A percentile compares a stretch with the other conserved stretches of the same genome.
Evolutionary conservation across 2,329 filamentous ascomycete genomes (phyloP).

Genomic region (Mollisia scopiformis): DNA sequence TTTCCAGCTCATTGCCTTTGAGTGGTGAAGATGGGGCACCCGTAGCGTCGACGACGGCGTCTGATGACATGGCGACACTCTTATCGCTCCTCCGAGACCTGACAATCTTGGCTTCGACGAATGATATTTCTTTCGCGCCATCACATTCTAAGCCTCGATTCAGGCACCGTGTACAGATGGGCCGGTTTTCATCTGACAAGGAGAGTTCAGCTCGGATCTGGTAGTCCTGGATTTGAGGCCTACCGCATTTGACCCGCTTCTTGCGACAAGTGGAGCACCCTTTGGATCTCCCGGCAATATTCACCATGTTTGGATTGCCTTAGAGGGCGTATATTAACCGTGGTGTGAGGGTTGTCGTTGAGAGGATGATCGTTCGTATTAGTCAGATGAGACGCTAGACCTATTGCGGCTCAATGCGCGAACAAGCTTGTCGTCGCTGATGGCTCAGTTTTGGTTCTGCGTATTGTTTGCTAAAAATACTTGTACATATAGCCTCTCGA

Average conservation of each 20-base stretch:
- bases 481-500: neutral
- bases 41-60: neutral
- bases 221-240: constrained; percentile 10
- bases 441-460: no score
- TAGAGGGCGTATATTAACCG: neutral
- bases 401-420: constrained; percentile 34
- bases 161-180: constrained; percentile 33
- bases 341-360: neutral
- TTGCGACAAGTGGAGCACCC: constrained; percentile 37
- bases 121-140: constrained; percentile 30
- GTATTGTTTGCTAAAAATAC: neutral
- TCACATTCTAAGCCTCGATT: constrained; percentile 31
- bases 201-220: constrained; percentile 5
- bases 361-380: neutral
- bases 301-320: constrained; percentile 30
- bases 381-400: constrained; percentile 21
- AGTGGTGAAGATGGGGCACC: constrained; percentile 7
- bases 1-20: constrained; percentile 26
- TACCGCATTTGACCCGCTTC: constrained; percentile 38
- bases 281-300: constrained; percentile 36
- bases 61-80: neutral
- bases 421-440: neutral
- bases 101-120: constrained; percentile 34
- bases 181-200: constrained; percentile 31
- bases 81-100: constrained; percentile 29